phyloP scores from a whole-genome alignment of 805 yeast genomes.

The Starmerella apis region DNA sequence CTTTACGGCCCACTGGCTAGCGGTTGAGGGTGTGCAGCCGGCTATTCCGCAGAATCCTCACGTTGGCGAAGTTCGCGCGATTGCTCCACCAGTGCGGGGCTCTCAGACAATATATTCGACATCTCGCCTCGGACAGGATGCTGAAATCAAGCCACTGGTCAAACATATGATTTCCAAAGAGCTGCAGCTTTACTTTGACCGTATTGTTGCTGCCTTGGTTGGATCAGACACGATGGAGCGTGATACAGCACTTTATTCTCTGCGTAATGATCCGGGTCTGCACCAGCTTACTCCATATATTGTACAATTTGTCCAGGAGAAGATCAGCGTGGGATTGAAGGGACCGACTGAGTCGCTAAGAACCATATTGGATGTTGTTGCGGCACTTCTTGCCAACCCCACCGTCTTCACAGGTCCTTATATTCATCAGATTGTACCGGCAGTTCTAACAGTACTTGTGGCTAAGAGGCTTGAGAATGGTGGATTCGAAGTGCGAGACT shows the following conservation, averaged over 20 bases:
- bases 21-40: conserved; percentile 97
- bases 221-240: conserved; percentile 37
- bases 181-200: conserved; percentile 84
- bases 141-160: conserved; percentile 76
- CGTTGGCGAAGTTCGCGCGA: conserved; percentile 55
- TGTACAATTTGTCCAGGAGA: conserved; percentile 92
- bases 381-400: conserved; percentile 70
- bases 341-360: conserved; percentile 47
- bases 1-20: conserved; percentile 88
- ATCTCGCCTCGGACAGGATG: conserved; percentile 39
- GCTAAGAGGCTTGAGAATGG: conserved; percentile 60
- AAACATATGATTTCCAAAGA: conserved; percentile 93
- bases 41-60: conserved; percentile 94
- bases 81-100: conserved; percentile 74
- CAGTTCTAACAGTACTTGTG: conserved; percentile 74
- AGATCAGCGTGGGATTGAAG: conserved; percentile 75
- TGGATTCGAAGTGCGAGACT: conserved; percentile 63
- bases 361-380: conserved; percentile 80
- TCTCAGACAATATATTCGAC: conserved; percentile 59
- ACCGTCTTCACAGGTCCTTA: conserved; percentile 89
- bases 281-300: conserved; percentile 95
- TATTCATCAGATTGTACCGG: conserved; percentile 95
- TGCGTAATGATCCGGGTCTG: conserved; percentile 86
- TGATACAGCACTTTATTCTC: conserved; percentile 72
- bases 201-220: conserved; percentile 68